A percentile compares a stretch with the other conserved stretches of the same genome.
These are phyloP conservation scores for Diacronema lutheri DNA, from an alignment of 78 protist genomes.

Conservation along the genomic window DNA sequence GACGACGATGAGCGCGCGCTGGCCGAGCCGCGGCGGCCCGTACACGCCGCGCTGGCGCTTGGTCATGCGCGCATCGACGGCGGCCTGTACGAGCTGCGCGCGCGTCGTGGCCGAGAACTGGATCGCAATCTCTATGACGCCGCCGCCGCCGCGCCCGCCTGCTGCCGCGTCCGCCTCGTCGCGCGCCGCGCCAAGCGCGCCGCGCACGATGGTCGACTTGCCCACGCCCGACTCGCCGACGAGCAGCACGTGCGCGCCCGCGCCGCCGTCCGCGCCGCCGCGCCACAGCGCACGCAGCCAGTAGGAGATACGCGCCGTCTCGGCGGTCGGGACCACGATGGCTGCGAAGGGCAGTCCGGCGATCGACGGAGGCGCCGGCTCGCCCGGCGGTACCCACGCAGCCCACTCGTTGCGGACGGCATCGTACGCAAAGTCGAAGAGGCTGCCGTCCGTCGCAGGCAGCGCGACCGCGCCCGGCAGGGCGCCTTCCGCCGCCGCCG, in stretches of 20 bases:
- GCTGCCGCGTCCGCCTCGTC: no score
- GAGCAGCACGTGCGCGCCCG: background rate
- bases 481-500: no score
- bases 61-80: conserved; percentile 41
- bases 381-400: no score
- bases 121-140: no score
- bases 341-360: background rate
- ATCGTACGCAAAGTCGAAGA: no score
- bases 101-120: conserved; percentile 58
- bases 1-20: background rate
- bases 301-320: conserved; percentile 24
- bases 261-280: no score
- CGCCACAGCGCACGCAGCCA: background rate
- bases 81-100: conserved; percentile 29
- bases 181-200: background rate
- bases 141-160: no score
- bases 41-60: conserved; percentile 23
- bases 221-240: conserved; percentile 53
- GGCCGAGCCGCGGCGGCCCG: conserved; percentile 25
- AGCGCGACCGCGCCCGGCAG: no score
- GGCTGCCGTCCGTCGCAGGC: no score
- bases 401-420: no score
- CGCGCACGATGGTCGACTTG: conserved; percentile 19
- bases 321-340: conserved; percentile 54
- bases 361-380: no score